A percentile compares a stretch with the other conserved stretches of the same genome.
phyloP scores from a whole-genome alignment of 148 eudicot species.

The Selenicereus undatus region DNA sequence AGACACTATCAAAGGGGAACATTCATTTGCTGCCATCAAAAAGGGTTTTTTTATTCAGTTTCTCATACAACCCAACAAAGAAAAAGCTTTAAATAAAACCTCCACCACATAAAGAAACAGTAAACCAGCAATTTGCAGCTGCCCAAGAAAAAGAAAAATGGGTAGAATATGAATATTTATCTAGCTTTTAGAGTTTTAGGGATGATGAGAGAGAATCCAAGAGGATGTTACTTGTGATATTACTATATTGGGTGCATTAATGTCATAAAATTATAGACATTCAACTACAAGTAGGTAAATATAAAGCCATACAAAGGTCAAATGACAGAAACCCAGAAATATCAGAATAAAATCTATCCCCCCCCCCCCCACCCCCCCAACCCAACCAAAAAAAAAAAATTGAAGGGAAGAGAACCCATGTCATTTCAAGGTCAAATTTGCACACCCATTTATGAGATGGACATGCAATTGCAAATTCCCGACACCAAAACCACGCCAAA shows the following conservation, averaged over 20 bases:
- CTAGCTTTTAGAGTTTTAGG: conserved; percentile 19
- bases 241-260: conserved; percentile 1
- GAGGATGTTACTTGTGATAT: conserved; percentile 17
- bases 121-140: conserved; percentile 25
- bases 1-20: conserved; percentile 16
- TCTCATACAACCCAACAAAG: conserved; percentile 16
- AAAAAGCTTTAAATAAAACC: conserved; percentile 11
- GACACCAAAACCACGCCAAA: conserved; percentile 15
- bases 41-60: neutral
- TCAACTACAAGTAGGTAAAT: neutral
- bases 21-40: conserved; percentile 20
- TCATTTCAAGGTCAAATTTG: conserved; percentile 46
- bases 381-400: neutral
- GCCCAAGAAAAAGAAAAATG: conserved; percentile 7
- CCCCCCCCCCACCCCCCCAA: neutral
- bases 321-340: conserved; percentile 31
- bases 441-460: conserved; percentile 34
- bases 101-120: conserved; percentile 17
- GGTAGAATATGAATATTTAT: conserved; percentile 4
- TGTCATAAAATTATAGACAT: neutral
- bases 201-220: conserved; percentile 29
- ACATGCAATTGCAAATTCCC: conserved; percentile 25
- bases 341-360: conserved; percentile 12
- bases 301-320: conserved; percentile 17
- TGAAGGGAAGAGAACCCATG: conserved; percentile 14